A percentile compares a stretch with the other conserved stretches of the same genome.
These are phyloP conservation scores for Fonsecaea monophora DNA, from an alignment of 2,329 filamentous ascomycete species.

Conservation along the genomic window DNA sequence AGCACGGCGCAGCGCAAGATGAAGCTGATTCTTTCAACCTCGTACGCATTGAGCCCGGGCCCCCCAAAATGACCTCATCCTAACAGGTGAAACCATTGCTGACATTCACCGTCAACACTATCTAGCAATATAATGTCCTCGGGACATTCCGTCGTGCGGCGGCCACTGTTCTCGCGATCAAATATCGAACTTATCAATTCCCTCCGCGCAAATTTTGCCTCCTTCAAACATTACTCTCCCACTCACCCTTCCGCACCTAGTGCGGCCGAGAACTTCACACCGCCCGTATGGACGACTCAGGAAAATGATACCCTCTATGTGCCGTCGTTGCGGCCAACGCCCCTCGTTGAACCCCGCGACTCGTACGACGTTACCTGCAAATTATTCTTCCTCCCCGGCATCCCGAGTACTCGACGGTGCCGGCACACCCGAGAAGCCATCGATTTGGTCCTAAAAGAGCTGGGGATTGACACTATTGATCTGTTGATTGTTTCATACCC, in stretches of 20 bases:
- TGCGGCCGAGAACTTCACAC: slow-evolving; percentile 40
- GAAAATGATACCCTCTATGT: slow-evolving; percentile 71
- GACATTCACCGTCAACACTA: slow-evolving; percentile 16
- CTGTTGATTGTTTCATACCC: slow-evolving; percentile 93
- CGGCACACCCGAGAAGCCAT: slow-evolving; percentile 79
- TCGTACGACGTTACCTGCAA: slow-evolving; percentile 97
- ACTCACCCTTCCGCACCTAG: neutral
- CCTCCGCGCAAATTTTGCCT: slow-evolving; percentile 80
- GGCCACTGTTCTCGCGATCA: slow-evolving; percentile 77
- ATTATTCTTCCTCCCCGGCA: slow-evolving; percentile 84
- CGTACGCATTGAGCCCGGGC: slow-evolving; percentile 61
- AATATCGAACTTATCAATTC: slow-evolving; percentile 93
- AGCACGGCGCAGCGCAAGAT: slow-evolving; percentile 58
- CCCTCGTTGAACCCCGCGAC: slow-evolving; percentile 76
- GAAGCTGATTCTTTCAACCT: slow-evolving; percentile 84
- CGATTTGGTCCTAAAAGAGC: slow-evolving; percentile 77
- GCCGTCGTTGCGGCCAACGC: slow-evolving; percentile 75
- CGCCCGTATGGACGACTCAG: slow-evolving; percentile 69
- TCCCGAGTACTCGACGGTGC: slow-evolving; percentile 68
- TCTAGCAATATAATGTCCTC: slow-evolving; percentile 81
- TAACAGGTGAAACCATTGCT: slow-evolving; percentile 19
- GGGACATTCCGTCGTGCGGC: slow-evolving; percentile 82
- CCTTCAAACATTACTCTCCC: slow-evolving; percentile 63
- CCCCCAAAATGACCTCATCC: neutral
- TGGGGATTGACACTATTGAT: slow-evolving; percentile 78